phyloP scores from a whole-genome alignment of 148 eudicot genomes.

The Camellia japonica region DNA sequence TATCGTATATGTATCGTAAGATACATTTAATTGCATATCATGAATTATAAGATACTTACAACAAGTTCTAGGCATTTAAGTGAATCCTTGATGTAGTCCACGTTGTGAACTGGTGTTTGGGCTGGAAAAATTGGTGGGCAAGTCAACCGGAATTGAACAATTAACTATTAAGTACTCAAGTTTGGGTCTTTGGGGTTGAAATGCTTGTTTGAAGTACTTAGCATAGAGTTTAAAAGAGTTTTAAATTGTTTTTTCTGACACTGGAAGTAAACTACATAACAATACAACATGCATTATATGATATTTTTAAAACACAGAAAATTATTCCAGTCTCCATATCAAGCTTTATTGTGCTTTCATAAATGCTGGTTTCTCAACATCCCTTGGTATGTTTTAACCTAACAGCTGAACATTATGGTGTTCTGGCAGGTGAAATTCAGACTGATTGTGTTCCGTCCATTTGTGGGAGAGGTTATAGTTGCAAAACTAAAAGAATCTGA shows the following conservation, averaged over 20 bases:
- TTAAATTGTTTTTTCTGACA: not conserved
- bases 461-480: slow-evolving; percentile 65
- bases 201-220: not conserved
- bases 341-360: slow-evolving; percentile 4
- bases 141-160: too few relatives aligned
- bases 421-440: slow-evolving; percentile 67
- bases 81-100: too few relatives aligned
- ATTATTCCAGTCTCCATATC: not conserved
- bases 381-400: not conserved
- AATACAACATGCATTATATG: not conserved
- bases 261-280: not conserved
- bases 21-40: too few relatives aligned
- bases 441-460: slow-evolving; percentile 77
- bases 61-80: too few relatives aligned
- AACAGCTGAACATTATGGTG: not conserved
- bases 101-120: too few relatives aligned
- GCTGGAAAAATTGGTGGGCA: too few relatives aligned
- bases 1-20: too few relatives aligned
- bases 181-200: not conserved
- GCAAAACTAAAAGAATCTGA: slow-evolving; percentile 65
- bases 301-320: not conserved
- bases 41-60: too few relatives aligned
- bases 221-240: not conserved
- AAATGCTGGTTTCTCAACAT: not conserved
- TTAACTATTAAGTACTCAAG: not conserved